These are phyloP conservation scores for Yamadazyma tumulicola DNA, from an alignment of 805 yeast genomes.

Conservation along the genomic window DNA sequence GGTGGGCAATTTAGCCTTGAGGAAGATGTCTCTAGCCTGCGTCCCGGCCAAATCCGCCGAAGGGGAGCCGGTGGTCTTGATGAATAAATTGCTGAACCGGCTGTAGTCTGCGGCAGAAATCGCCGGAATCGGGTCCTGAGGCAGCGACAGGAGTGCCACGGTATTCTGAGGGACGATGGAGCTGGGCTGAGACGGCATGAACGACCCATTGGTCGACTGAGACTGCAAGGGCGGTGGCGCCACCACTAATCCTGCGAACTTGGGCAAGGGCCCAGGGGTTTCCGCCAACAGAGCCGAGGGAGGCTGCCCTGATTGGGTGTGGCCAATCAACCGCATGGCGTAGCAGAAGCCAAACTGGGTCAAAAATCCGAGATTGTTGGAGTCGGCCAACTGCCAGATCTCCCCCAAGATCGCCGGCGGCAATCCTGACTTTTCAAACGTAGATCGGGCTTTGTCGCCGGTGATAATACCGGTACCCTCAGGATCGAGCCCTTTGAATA, in stretches of 20 bases:
- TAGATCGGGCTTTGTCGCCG: slow-evolving; percentile 79
- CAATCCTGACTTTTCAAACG: slow-evolving; percentile 82
- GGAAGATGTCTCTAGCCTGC: slow-evolving; percentile 80
- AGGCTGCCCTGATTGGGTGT: slow-evolving; percentile 70
- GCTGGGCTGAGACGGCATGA: slow-evolving; percentile 42
- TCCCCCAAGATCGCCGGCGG: slow-evolving; percentile 78
- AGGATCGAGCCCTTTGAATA: slow-evolving; percentile 77
- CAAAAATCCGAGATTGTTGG: slow-evolving; percentile 79
- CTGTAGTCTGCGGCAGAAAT: slow-evolving; percentile 56
- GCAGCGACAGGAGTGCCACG: slow-evolving; percentile 27
- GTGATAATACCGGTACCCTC: slow-evolving; percentile 79
- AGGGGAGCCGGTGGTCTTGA: slow-evolving; percentile 57
- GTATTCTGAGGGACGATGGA: slow-evolving; percentile 32
- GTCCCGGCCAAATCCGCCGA: slow-evolving; percentile 63
- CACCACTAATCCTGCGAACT: slow-evolving; percentile 41
- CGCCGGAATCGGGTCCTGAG: slow-evolving; percentile 43
- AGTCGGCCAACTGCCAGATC: slow-evolving; percentile 93
- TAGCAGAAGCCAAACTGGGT: slow-evolving; percentile 76
- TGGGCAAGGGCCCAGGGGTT: slow-evolving; percentile 62
- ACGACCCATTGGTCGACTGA: slow-evolving; percentile 35
- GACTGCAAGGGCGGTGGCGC: slow-evolving; percentile 22
- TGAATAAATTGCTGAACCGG: slow-evolving; percentile 69
- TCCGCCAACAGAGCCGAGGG: slow-evolving; percentile 52
- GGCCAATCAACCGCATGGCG: slow-evolving; percentile 87
- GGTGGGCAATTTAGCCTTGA: slow-evolving; percentile 84